These are phyloP conservation scores for Nicotiana sylvestris DNA, from an alignment of 257 asterid genomes.

Conservation along the genomic window DNA sequence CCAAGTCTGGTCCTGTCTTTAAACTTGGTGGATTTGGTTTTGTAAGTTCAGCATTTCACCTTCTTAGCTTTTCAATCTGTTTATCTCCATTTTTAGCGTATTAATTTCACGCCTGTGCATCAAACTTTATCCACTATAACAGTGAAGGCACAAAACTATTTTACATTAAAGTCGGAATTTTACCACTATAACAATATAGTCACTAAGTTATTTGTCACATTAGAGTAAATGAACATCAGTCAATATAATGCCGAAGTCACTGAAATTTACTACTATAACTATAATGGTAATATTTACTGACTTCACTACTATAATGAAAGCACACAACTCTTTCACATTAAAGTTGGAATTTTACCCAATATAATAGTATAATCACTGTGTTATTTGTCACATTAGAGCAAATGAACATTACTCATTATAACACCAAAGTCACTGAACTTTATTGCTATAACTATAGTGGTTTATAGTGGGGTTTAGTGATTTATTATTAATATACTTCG, in stretches of 20 bases:
- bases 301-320: no score
- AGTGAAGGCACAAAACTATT: not conserved
- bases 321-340: not conserved
- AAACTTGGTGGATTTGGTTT: slow-evolving; percentile 70
- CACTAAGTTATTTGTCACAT: not conserved
- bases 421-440: no score
- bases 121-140: not conserved
- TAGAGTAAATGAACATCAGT: no score
- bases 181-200: not conserved
- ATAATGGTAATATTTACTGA: not conserved
- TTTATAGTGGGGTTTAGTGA: not conserved
- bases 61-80: not conserved
- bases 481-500: not conserved
- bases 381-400: no score
- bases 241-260: not conserved
- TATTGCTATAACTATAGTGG: no score
- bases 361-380: not conserved
- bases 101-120: not conserved
- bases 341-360: not conserved
- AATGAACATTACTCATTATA: no score
- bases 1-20: slow-evolving; percentile 39
- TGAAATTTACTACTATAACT: not conserved
- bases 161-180: not conserved
- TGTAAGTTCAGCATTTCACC: slow-evolving; percentile 31
- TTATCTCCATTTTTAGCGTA: not conserved